These are phyloP conservation scores for Spinacia oleracea DNA, from an alignment of 179 eudicot genomes.

Conservation along the genomic window DNA sequence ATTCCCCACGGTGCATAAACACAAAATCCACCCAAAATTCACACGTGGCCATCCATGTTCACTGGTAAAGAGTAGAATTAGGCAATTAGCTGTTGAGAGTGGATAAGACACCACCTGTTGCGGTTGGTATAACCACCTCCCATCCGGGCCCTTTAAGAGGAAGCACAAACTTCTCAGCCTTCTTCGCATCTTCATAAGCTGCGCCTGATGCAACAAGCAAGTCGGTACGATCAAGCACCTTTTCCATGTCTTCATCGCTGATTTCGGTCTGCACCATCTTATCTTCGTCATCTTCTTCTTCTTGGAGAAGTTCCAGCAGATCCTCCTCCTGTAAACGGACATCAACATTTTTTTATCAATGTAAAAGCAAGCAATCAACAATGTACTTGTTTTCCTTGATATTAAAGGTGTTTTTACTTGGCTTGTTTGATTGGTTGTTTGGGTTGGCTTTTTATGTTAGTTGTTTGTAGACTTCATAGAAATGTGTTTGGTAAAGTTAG, in stretches of 20 bases:
- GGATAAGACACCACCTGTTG: slow-evolving; percentile 78
- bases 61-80: not conserved
- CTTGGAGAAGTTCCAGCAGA: slow-evolving; percentile 71
- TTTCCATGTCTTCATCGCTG: slow-evolving; percentile 80
- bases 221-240: slow-evolving; percentile 77
- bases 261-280: slow-evolving; percentile 81
- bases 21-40: not conserved
- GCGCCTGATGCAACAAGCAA: slow-evolving; percentile 34
- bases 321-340: slow-evolving; percentile 72
- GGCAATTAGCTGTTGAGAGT: slow-evolving; percentile 56
- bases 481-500: too few species aligned
- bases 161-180: slow-evolving; percentile 31
- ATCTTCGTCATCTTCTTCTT: slow-evolving; percentile 78
- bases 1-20: not conserved
- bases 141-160: slow-evolving; percentile 98
- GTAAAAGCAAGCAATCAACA: too few species aligned
- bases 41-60: not conserved
- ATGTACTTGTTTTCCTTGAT: too few species aligned
- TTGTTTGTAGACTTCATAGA: too few species aligned
- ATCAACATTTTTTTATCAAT: not conserved
- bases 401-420: too few species aligned
- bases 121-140: slow-evolving; percentile 86
- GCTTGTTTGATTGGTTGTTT: too few species aligned
- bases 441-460: too few species aligned
- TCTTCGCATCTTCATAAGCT: slow-evolving; percentile 30